These are phyloP conservation scores for Apiotrichum akiyoshidainum DNA, from an alignment of 1,284 basidiomycete genomes.

Conservation along the genomic window DNA sequence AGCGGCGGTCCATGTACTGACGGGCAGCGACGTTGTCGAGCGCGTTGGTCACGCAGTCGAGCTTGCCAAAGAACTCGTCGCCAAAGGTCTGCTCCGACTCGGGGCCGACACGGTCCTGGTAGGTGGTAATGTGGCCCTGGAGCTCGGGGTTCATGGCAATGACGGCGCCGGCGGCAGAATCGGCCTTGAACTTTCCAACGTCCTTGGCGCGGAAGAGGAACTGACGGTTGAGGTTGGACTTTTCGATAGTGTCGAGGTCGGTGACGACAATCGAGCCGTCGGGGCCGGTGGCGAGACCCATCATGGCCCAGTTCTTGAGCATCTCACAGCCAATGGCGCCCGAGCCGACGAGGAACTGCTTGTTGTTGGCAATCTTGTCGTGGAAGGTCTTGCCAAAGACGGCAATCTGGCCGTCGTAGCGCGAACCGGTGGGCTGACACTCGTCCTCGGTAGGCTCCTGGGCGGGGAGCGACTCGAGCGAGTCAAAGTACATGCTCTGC, in stretches of 20 bases:
- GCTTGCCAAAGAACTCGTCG: conserved; percentile 78
- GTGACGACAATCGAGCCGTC: conserved; percentile 88
- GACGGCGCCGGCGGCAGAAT: conserved; percentile 89
- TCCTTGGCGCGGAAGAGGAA: conserved; percentile 98
- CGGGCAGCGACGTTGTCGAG: conserved; percentile 95
- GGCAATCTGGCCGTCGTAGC: conserved; percentile 94
- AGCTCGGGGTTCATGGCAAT: conserved; percentile 95
- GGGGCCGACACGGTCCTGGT: conserved; percentile 91
- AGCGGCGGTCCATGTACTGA: conserved; percentile 98
- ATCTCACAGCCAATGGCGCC: conserved; percentile 99
- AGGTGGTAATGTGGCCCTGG: conserved; percentile 78
- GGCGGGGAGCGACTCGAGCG: conserved; percentile 85
- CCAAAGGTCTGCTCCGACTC: conserved; percentile 91
- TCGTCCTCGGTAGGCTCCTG: conserved; percentile 77
- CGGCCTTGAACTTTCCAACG: conserved; percentile 95
- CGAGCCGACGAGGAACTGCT: conserved; percentile 95
- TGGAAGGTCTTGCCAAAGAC: conserved; percentile 95
- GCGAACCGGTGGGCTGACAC: conserved; percentile 72
- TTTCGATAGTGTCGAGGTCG: conserved; percentile 98
- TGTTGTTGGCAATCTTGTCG: conserved; percentile 81
- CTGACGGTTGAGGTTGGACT: conserved; percentile 96
- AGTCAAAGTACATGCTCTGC: conserved; percentile 96
- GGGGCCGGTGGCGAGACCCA: conserved; percentile 83
- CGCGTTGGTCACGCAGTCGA: conserved; percentile 99
- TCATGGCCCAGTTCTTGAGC: conserved; percentile 99